phyloP scores from a whole-genome alignment of 257 asterid genomes.

The Salvia miltiorrhiza region DNA sequence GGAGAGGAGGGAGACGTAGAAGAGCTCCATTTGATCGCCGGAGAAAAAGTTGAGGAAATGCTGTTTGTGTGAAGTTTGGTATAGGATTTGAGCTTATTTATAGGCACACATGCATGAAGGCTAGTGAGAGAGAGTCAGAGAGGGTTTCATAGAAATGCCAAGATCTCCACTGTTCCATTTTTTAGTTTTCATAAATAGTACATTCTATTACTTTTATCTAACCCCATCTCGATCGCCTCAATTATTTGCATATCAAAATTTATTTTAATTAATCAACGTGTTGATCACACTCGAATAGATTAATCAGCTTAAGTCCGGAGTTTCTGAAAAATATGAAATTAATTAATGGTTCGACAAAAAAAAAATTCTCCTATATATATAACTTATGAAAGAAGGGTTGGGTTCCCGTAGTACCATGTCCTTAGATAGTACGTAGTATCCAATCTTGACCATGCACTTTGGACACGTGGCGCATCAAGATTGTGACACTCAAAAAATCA shows the following conservation, averaged over 20 bases:
- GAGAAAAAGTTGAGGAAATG: background rate
- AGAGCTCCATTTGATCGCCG: slow-evolving; percentile 39
- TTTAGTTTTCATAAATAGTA: background rate
- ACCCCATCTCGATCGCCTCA: background rate
- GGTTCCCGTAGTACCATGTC: too few relatives aligned
- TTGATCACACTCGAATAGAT: too few relatives aligned
- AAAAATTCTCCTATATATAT: too few relatives aligned
- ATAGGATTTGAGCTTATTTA: slow-evolving; percentile 2
- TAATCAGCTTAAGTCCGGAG: too few relatives aligned
- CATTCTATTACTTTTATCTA: background rate
- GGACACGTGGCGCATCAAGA: too few relatives aligned
- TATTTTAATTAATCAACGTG: too few relatives aligned
- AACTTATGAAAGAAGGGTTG: too few relatives aligned
- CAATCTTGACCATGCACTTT: too few relatives aligned
- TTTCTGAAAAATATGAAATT: too few relatives aligned
- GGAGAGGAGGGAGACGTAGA: slow-evolving; percentile 49
- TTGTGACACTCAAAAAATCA: too few relatives aligned
- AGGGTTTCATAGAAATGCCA: background rate
- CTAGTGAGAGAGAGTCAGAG: background rate
- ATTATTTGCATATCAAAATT: background rate
- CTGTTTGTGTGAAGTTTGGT: slow-evolving; percentile 12
- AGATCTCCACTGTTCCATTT: background rate
- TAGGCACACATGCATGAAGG: slow-evolving; percentile 23
- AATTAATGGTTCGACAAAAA: too few relatives aligned
- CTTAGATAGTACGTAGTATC: too few relatives aligned